Conservation (phyloP, 768 basidiomycete genomes). For the Tylopilus vinaceipallidus region DNA sequence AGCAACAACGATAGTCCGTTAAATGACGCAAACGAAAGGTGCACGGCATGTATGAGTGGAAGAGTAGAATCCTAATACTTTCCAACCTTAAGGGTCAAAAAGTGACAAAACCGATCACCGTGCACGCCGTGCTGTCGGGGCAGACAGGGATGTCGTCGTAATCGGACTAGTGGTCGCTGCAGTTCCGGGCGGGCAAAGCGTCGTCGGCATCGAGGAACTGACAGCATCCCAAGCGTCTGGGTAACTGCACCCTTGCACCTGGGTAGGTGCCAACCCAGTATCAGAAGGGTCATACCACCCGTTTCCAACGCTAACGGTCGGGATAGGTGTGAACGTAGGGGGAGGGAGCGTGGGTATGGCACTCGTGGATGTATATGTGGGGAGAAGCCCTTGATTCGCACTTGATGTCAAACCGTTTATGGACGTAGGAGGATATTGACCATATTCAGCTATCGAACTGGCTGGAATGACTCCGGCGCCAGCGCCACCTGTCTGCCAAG, state of each 20-base stretch:
- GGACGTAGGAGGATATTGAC: constrained; percentile 53
- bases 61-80: not conserved
- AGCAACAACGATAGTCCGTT: not conserved
- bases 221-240: constrained; percentile 64
- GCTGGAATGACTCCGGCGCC: constrained; percentile 50
- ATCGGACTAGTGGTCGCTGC: constrained; percentile 1
- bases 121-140: constrained; percentile 7
- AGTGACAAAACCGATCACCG: not conserved
- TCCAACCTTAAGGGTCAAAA: too few relatives aligned
- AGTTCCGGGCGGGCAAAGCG: constrained; percentile 36
- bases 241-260: constrained; percentile 63
- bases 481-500: constrained; percentile 69
- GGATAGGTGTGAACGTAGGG: constrained; percentile 47
- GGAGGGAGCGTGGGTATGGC: constrained; percentile 55
- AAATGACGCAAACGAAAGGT: not conserved
- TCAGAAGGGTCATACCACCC: constrained; percentile 61
- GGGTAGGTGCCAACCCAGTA: constrained; percentile 51
- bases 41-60: not conserved
- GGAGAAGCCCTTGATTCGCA: constrained; percentile 40
- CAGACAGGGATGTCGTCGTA: constrained; percentile 1
- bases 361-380: constrained; percentile 65
- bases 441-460: constrained; percentile 39
- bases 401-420: constrained; percentile 43
- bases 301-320: constrained; percentile 42
- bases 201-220: constrained; percentile 44